Evolutionary conservation across 148 eudicot genomes (phyloP).

Genomic region (Heliamphora exappendiculata): DNA sequence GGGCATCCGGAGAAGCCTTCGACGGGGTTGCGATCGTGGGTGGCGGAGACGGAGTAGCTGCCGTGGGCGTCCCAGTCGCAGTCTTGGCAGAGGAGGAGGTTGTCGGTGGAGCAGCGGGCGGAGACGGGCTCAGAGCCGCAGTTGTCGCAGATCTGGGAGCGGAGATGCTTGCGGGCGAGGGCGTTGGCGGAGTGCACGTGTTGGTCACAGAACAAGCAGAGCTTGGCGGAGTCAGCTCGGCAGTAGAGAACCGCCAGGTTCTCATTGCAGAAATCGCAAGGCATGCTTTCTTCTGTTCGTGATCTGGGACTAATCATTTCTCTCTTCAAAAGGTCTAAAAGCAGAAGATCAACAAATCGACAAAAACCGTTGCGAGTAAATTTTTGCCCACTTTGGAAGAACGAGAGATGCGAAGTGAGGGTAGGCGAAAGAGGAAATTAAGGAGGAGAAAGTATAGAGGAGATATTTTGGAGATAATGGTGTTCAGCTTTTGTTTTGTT

Average conservation of each 20-base stretch:
- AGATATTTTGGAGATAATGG: no score
- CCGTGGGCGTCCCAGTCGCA: conserved; percentile 55
- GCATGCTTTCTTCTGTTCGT: neutral
- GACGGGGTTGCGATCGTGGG: conserved; percentile 33
- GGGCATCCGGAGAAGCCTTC: conserved; percentile 62
- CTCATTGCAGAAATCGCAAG: conserved; percentile 66
- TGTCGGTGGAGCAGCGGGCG: conserved; percentile 39
- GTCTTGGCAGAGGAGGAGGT: conserved; percentile 42
- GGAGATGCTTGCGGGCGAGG: conserved; percentile 61
- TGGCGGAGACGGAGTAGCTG: conserved; percentile 9
- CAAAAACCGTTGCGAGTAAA: no score
- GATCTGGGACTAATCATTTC: conserved; percentile 3
- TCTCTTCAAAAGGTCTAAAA: no score
- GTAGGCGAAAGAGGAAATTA: no score
- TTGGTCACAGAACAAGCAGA: conserved; percentile 70
- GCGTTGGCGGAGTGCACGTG: conserved; percentile 91
- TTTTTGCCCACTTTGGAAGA: no score
- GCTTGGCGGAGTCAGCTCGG: conserved; percentile 74
- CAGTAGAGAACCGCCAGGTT: conserved; percentile 58
- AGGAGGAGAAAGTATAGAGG: no score
- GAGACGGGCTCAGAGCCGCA: conserved; percentile 48
- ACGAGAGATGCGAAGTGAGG: no score
- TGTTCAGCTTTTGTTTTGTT: no score
- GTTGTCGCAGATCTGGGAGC: conserved; percentile 66
- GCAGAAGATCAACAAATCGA: no score